Base-by-base conservation (phyloP, 2,329 filamentous ascomycete genomes). In the Ustilaginoidea virens region DNA sequence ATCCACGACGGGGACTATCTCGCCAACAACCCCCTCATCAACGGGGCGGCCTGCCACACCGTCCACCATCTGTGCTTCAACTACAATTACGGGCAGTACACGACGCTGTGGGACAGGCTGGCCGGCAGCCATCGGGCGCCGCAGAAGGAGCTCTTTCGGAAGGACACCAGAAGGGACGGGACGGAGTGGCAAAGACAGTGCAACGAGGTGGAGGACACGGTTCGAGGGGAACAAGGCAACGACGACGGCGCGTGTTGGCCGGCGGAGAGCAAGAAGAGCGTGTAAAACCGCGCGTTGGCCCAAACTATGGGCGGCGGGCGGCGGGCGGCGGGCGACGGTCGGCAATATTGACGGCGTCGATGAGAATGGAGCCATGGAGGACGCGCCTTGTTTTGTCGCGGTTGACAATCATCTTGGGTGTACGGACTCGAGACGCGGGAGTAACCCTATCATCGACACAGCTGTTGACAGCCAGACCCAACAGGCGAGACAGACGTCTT, bases 81-180 rank as follows among this genome's bases (percentile, higher is more conserved):
- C 15, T 26, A 17, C 18, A 33, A 33, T 13, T 29, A 26, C 15
- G 31, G 31, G 5, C 31, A 33, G 23, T 33, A 26, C 78, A 78
- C 82, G 10, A 94, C 85, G 0, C 61, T 90, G 13, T 93, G 85
- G 79, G 86, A 94, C 53, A 75, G 86, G 30, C 55, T 93, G 13
- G 81, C 82, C 30, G 80, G 79, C 34, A 92, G 80, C 48, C 93
- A 93, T 61, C 67, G 81, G 43, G 72, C 76, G 60, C 86, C 86
- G 13, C 86, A 90, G 43, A 69, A 75, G 32, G 82, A 85, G 55
- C 68, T 93, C 41, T 93, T 93, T 61, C 59, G 74, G 43, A 77
- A 75, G 49, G 79, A 90, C 50, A 73, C 71, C 43, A 93, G 92
- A 65, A 86, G 87, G 78, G 79, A 70, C 38, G 59, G 80, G 45